Percentiles rank a stretch among this genome's conserved stretches.
These are phyloP conservation scores for Endocarpon pusillum DNA, from an alignment of 495 filamentous ascomycete species.

Conservation along the genomic window DNA sequence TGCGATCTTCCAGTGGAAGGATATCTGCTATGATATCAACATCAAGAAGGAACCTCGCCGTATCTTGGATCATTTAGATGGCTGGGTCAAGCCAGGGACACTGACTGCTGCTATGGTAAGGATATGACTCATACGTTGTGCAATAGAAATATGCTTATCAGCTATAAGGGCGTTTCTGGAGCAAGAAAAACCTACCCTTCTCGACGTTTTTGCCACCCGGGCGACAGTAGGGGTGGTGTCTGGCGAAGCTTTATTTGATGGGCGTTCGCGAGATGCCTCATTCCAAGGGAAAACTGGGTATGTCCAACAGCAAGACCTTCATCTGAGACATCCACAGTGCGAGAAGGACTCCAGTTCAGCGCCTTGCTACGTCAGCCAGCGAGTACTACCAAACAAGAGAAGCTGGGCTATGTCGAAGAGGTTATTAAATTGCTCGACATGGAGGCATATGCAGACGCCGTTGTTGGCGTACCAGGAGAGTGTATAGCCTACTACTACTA, in stretches of 20 bases:
- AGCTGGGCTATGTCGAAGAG: conserved; percentile 74
- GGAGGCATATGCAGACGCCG: conserved; percentile 71
- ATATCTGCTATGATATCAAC: conserved; percentile 79
- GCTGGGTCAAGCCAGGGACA: conserved; percentile 84
- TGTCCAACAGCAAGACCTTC: conserved; percentile 86
- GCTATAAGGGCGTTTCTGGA: conserved; percentile 33
- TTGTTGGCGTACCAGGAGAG: conserved; percentile 75
- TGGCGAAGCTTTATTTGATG: conserved; percentile 76
- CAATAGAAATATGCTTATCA: not conserved
- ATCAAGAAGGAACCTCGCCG: conserved; percentile 60
- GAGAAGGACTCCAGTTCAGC: conserved; percentile 66
- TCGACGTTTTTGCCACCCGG: conserved; percentile 39
- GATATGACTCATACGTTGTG: not conserved
- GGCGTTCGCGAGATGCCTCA: conserved; percentile 49
- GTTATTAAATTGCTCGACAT: conserved; percentile 82
- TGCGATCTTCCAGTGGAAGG: conserved; percentile 71
- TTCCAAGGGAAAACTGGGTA: conserved; percentile 90
- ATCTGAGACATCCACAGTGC: conserved; percentile 71
- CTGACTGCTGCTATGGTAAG: conserved; percentile 84
- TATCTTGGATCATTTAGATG: conserved; percentile 68
- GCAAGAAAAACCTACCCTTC: conserved; percentile 44
- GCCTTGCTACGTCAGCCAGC: conserved; percentile 72
- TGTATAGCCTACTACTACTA: too few relatives aligned
- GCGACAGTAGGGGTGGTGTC: conserved; percentile 75
- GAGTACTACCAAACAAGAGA: conserved; percentile 48